Conservation (phyloP, 2,329 filamentous ascomycete genomes). For the Calonectria pseudoreteaudii region DNA sequence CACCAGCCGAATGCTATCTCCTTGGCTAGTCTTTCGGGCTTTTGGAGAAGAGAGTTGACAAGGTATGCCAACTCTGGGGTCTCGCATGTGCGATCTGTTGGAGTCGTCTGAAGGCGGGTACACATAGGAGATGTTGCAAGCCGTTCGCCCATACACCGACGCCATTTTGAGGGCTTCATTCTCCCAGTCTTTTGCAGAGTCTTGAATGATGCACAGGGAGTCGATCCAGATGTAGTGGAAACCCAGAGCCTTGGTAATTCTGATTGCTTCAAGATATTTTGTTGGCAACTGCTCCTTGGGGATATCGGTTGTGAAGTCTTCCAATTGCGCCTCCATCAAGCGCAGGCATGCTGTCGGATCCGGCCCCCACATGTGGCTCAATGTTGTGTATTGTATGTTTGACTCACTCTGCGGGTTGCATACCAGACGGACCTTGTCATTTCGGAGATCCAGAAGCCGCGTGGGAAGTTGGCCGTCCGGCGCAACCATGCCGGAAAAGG, state of each 20-base stretch:
- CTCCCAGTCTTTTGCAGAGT: conserved; percentile 6
- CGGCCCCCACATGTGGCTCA: conserved; percentile 26
- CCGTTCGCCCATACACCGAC: conserved; percentile 5
- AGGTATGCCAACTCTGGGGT: background rate
- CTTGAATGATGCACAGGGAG: background rate
- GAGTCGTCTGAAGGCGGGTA: conserved; percentile 8
- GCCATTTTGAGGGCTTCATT: conserved; percentile 9
- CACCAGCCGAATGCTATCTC: background rate
- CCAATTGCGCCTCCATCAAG: background rate
- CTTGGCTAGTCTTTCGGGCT: background rate
- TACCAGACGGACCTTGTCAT: conserved; percentile 15
- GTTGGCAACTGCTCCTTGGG: background rate
- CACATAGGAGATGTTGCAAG: conserved; percentile 19
- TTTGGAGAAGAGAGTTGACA: background rate
- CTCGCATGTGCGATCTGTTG: background rate
- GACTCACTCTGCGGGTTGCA: background rate
- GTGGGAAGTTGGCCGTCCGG: conserved; percentile 10
- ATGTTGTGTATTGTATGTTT: conserved; percentile 14
- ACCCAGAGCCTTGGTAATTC: conserved; percentile 9
- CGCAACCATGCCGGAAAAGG: conserved; percentile 14
- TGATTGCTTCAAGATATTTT: conserved; percentile 14
- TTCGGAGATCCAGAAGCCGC: conserved; percentile 8
- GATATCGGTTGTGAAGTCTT: conserved; percentile 10
- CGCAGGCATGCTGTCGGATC: conserved; percentile 10
- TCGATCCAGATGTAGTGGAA: conserved; percentile 13